Conservation (phyloP, 2,329 filamentous ascomycete species). For the Alternaria gaisen region DNA sequence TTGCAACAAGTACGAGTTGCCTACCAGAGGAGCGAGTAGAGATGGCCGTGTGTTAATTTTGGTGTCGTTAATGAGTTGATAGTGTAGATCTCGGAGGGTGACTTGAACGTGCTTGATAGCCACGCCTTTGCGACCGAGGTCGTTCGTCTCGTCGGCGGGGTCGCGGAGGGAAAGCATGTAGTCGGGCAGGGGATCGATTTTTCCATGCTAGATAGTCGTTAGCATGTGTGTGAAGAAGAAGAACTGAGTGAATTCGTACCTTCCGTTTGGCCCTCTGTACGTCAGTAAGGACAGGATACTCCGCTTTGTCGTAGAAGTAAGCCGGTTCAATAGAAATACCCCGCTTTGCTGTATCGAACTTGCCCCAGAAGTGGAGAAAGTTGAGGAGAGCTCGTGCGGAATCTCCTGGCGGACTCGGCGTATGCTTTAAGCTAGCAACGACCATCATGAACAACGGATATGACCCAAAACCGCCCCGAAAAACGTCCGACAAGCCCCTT, state of each 20-base stretch:
- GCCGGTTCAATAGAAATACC: constrained; percentile 62
- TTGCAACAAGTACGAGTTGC: constrained; percentile 28
- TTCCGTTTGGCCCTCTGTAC: constrained; percentile 23
- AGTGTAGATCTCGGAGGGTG: constrained; percentile 48
- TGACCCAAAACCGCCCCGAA: constrained; percentile 60
- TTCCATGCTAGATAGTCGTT: constrained; percentile 24
- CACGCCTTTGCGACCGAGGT: constrained; percentile 62
- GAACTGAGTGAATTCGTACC: constrained; percentile 24
- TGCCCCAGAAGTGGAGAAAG: constrained; percentile 61
- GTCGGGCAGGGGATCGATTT: constrained; percentile 24
- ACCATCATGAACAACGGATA: constrained; percentile 67
- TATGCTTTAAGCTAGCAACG: constrained; percentile 61
- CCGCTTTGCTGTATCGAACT: constrained; percentile 55
- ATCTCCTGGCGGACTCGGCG: constrained; percentile 43
- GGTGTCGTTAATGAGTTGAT: constrained; percentile 23
- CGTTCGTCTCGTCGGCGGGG: constrained; percentile 65
- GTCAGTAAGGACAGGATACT: constrained; percentile 29
- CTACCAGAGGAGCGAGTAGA: constrained; percentile 34
- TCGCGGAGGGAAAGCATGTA: constrained; percentile 65
- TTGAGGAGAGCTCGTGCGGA: constrained; percentile 57
- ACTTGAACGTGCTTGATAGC: constrained; percentile 61
- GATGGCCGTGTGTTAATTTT: constrained; percentile 25
- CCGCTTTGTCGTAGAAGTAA: constrained; percentile 53
- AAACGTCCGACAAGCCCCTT: constrained; percentile 59
- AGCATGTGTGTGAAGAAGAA: constrained; percentile 6